Evolutionary conservation across 139 green algal genomes (phyloP), one percentile per base, ranked within the genome.

Genomic region (Chlamydomonas incerta): DNA sequence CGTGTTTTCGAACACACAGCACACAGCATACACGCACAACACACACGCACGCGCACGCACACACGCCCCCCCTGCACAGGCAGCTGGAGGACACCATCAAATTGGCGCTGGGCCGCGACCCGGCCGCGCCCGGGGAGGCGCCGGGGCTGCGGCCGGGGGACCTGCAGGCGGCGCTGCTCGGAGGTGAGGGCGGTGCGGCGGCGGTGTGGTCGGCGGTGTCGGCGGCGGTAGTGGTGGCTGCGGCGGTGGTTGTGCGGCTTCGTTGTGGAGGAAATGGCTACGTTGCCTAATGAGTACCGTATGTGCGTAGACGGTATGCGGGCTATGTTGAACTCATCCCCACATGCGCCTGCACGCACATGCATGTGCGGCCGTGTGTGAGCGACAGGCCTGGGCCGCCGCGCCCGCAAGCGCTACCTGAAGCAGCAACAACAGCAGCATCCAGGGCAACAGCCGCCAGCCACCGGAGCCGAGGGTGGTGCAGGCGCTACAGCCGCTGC

Each of bases 121-220:
- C 74, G 21, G 34, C n/a, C 1, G 62, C 80, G n/a, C n/a, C n/a
- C n/a, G n/a, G n/a, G 57, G 83, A 88, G 63, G 41, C 75, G 46
- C 74, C 74, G 28, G 66, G 55, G 66, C 72, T 90, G 77, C 31
- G 33, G 34, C 26, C 57, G 11, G 88, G 71, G 2, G 89, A 94
- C n/a, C 52, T 93, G 47, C 82, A 94, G 67, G 75, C 85, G 35
- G 91, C 83, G 23, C 37, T 94, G 66, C 66, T 94, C 65, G 83
- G 83, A 5, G 89, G 89, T 31, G 80, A 88, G 31, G 60, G 73
- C 15, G 6, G 73, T 17, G 29, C 33, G 31, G 80, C 85, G 57
- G 72, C 77, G 8, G 75, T 60, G 21, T 70, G 81, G 41, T n/a
- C n/a, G n/a, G n/a, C n/a, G 72, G 33, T 46, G 46, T 67, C 71